These are phyloP conservation scores for Globisporangium okanoganense DNA, from an alignment of 352 stramenopile species.

Conservation along the genomic window DNA sequence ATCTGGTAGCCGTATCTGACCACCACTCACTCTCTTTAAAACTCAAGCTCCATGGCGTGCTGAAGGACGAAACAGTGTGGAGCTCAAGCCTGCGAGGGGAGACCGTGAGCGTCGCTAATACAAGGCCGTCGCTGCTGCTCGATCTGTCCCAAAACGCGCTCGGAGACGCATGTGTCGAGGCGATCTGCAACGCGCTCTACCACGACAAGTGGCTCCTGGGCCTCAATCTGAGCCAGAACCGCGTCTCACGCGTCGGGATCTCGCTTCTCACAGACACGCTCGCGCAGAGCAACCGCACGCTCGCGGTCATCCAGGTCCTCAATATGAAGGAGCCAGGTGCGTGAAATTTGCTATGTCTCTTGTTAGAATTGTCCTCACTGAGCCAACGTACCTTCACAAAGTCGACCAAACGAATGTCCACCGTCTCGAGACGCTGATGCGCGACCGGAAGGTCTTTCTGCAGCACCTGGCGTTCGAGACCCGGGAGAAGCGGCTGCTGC, in stretches of 20 bases:
- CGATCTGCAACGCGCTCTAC: slow-evolving; percentile 46
- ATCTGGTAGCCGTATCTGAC: not conserved
- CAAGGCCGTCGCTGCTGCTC: slow-evolving; percentile 26
- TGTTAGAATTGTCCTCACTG: not conserved
- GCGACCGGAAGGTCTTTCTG: slow-evolving; percentile 21
- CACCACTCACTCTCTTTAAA: not conserved
- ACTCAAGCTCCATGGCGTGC: slow-evolving; percentile 41
- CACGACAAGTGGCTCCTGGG: slow-evolving; percentile 68
- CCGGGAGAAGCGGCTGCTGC: slow-evolving; percentile 33
- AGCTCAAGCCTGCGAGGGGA: slow-evolving; percentile 50
- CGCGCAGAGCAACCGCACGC: slow-evolving; percentile 35
- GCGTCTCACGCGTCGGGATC: slow-evolving; percentile 27
- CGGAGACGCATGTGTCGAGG: slow-evolving; percentile 31
- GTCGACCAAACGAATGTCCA: slow-evolving; percentile 14
- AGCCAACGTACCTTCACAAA: not conserved
- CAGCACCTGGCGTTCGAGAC: slow-evolving; percentile 36
- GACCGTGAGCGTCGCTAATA: not conserved
- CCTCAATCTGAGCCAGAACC: slow-evolving; percentile 44
- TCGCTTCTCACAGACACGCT: slow-evolving; percentile 33
- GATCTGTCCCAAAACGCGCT: slow-evolving; percentile 49
- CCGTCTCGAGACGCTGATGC: slow-evolving; percentile 22
- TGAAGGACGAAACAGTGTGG: slow-evolving; percentile 50
- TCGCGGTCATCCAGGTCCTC: slow-evolving; percentile 36
- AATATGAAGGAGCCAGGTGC: slow-evolving; percentile 30
- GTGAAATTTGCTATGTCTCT: not conserved